Evolutionary conservation across 2,329 filamentous ascomycete genomes (phyloP).

Genomic region (Venturia aucupariae): DNA sequence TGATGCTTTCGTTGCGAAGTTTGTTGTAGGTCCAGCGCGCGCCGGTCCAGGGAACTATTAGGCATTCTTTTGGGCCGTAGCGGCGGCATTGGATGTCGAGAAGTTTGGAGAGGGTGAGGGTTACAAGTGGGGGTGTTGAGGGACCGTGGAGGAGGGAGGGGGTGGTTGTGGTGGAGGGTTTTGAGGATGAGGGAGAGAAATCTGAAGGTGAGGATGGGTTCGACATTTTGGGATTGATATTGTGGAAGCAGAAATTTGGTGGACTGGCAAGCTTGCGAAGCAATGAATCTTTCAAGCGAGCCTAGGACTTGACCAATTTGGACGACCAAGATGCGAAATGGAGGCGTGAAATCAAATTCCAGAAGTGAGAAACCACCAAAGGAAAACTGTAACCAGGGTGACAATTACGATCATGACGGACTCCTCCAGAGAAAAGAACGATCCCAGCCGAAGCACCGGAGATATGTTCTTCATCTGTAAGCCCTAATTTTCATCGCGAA

Average conservation of each 20-base stretch:
- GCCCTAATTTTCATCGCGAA: background rate
- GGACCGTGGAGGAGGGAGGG: conserved; percentile 58
- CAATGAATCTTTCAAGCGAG: no score
- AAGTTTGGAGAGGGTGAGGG: conserved; percentile 63
- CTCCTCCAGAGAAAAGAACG: background rate
- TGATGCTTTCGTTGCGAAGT: conserved; percentile 30
- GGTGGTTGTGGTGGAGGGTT: background rate
- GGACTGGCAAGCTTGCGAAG: background rate
- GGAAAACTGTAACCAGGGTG: background rate
- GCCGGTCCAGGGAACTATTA: conserved; percentile 68
- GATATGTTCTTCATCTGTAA: background rate
- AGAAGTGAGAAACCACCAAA: background rate
- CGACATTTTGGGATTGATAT: background rate
- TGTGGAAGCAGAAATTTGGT: background rate
- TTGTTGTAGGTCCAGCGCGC: conserved; percentile 57
- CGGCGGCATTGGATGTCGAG: conserved; percentile 60
- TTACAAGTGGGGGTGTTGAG: conserved; percentile 57
- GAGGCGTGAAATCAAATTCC: background rate
- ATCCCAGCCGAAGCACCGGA: background rate
- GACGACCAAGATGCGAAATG: no score
- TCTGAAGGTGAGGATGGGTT: background rate
- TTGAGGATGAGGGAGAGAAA: background rate
- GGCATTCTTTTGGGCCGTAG: conserved; percentile 56
- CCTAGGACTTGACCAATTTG: no score
- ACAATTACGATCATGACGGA: background rate